Evolutionary conservation across 169 alveolate genomes (phyloP).

Genomic region (Plasmodium falciparum): DNA sequence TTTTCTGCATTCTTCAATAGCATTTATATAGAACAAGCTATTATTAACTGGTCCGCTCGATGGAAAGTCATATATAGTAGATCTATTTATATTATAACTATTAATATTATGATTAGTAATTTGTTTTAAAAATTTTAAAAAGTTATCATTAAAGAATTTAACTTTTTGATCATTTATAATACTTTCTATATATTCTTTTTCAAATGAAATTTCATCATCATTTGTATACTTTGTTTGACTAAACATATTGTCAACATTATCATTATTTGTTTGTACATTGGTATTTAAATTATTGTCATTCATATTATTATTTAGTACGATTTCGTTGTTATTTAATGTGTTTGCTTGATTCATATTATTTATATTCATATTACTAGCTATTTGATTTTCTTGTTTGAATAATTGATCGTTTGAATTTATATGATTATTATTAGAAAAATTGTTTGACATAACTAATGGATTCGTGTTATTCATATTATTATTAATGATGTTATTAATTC

Average conservation of each 20-base stretch:
- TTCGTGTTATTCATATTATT: too few relatives aligned
- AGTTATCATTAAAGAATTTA: slow-evolving; percentile 37
- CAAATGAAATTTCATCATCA: slow-evolving; percentile 55
- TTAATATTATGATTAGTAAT: slow-evolving; percentile 51
- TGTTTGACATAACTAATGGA: too few relatives aligned
- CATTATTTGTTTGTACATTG: slow-evolving; percentile 8
- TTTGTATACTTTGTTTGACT: slow-evolving; percentile 27
- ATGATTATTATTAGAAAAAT: too few relatives aligned
- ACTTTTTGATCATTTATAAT: slow-evolving; percentile 12
- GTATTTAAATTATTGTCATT: too few relatives aligned
- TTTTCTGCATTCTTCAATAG: slow-evolving; percentile 64
- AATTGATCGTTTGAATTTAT: too few relatives aligned
- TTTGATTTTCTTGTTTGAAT: too few relatives aligned
- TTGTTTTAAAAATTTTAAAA: slow-evolving; percentile 48
- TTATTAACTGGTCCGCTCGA: slow-evolving; percentile 25
- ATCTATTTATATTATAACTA: slow-evolving; percentile 65
- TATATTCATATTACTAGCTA: too few relatives aligned
- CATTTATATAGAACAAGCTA: slow-evolving; percentile 45
- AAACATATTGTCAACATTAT: background rate
- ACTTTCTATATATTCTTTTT: slow-evolving; percentile 44
- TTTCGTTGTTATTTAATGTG: background rate
- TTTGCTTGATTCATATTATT: too few relatives aligned
- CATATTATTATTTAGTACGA: background rate
- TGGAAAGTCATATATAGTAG: slow-evolving; percentile 66
- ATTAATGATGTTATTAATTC: too few relatives aligned